Conservation (phyloP, 1,284 basidiomycete species). For the Puccinia hordei region DNA sequence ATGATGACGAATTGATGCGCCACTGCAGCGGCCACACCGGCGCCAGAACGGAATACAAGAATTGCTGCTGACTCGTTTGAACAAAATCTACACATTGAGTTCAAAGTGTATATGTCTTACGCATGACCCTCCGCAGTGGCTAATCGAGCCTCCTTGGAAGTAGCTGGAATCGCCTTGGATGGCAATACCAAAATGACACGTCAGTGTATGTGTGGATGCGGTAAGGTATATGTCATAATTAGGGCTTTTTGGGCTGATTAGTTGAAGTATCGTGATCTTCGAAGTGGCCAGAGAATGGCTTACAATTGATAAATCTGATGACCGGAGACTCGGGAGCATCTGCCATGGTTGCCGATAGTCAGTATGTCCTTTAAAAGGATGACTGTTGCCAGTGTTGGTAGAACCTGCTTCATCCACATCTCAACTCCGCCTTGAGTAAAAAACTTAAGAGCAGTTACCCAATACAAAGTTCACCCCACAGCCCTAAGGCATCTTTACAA, state of each 20-base stretch:
- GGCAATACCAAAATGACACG: not conserved
- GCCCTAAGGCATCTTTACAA: not conserved
- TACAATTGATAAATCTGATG: not conserved
- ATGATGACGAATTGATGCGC: constrained; percentile 16
- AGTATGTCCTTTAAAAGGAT: not conserved
- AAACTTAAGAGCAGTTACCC: not conserved
- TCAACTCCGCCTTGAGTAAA: not conserved
- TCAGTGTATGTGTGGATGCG: not conserved
- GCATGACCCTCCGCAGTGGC: not conserved
- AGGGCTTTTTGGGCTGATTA: constrained; percentile 19
- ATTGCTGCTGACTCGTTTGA: constrained; percentile 1
- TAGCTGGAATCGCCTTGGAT: constrained; percentile 13
- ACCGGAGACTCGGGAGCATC: not conserved
- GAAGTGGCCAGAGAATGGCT: constrained; percentile 22
- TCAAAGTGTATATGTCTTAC: not conserved
- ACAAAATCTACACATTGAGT: not conserved
- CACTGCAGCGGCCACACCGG: constrained; percentile 2
- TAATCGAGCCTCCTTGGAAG: constrained; percentile 18
- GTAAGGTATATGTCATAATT: not conserved
- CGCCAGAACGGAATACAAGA: not conserved
- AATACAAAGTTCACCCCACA: not conserved
- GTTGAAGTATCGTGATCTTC: not conserved
- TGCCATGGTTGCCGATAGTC: not conserved
- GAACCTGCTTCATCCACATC: not conserved
- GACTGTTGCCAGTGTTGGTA: not conserved